phyloP scores from a whole-genome alignment of 139 green algal species.

The Trebouxia sp. region DNA sequence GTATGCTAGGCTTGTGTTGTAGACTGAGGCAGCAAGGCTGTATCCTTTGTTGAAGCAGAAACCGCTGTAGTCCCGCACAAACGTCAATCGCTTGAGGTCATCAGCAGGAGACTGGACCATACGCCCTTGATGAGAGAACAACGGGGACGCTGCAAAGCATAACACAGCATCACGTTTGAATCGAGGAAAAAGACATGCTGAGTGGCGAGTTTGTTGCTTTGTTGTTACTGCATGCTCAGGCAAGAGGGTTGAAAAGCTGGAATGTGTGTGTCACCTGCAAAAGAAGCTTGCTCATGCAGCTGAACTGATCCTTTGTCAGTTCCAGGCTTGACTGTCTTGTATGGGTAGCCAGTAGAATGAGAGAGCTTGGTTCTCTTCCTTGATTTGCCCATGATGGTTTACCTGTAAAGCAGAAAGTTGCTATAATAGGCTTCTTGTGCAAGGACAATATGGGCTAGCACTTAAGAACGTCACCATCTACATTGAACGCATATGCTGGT shows the following conservation, averaged over 20 bases:
- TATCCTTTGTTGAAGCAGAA: slow-evolving; percentile 12
- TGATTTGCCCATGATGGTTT: slow-evolving; percentile 33
- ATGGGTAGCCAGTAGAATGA: slow-evolving; percentile 32
- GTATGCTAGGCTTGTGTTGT: background rate
- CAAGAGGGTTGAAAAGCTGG: background rate
- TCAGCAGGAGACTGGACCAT: background rate
- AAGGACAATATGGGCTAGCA: too few relatives aligned
- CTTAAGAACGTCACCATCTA: too few relatives aligned
- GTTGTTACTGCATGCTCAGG: background rate
- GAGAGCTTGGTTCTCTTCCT: slow-evolving; percentile 17
- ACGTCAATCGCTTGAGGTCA: slow-evolving; percentile 29
- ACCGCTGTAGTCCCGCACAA: slow-evolving; percentile 26
- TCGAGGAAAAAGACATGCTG: too few relatives aligned
- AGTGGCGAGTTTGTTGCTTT: too few relatives aligned
- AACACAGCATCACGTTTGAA: too few relatives aligned
- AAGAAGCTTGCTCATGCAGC: background rate
- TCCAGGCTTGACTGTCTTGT: slow-evolving; percentile 1
- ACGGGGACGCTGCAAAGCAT: background rate
- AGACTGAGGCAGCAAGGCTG: slow-evolving; percentile 18
- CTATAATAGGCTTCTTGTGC: too few relatives aligned
- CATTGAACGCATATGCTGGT: too few relatives aligned
- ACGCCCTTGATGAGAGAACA: background rate
- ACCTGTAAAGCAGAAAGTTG: background rate
- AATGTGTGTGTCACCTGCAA: slow-evolving; percentile 19
- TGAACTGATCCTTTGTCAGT: slow-evolving; percentile 15